Evolutionary conservation across 2,329 filamentous ascomycete species (phyloP), one percentile per base, ranked within the genome.

Genomic region (Penicillium sclerotigenum): DNA sequence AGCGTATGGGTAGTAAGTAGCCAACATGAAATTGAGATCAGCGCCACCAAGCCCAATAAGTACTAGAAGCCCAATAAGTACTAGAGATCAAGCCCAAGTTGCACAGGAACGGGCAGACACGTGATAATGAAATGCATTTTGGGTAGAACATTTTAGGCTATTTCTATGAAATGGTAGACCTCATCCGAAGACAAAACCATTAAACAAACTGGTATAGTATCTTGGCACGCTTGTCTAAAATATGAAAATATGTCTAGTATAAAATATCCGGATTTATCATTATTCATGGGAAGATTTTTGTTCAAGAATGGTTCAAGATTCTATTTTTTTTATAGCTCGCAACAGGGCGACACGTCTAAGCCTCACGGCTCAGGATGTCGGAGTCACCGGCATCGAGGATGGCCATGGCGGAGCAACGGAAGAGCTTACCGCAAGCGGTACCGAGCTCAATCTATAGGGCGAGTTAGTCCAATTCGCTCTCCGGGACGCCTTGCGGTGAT

Each of bases 361-460:
- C 57, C 46, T 63, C 62, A 52, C 51, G 59, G 61, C 56, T 65
- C 26, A 99, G 86, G 80, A 99, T 99, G 80, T 99, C 94, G 69
- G 91, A 96, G 87, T 97, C 89, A 87, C 93, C 94, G 77, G 92
- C 91, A 80, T 99, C 94, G 68, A 97, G 83, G 76, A 97, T 89
- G 71, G 92, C 88, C 89, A 99, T 95, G 80, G 91, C 96, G 69
- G 90, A 95, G 87, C 91, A 96, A 71, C 91, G 87, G 89, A 96
- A 99, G 76, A 99, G 89, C 85, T 97, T 97, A 84, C 94, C 94
- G 83, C 92, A 97, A 71, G 92, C 93, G 75, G 93, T 97, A 74
- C 94, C 94, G 69, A 99, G 86, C 83, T 99, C 94, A 77, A 97
- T 97, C 94, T 97, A 78, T 78, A 74, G 37, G 46, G 53, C 52